Evolutionary conservation across 371 early-diverging fungal species (phyloP), one percentile per base, ranked within the genome.

Genomic region (Mortierella sp.): DNA sequence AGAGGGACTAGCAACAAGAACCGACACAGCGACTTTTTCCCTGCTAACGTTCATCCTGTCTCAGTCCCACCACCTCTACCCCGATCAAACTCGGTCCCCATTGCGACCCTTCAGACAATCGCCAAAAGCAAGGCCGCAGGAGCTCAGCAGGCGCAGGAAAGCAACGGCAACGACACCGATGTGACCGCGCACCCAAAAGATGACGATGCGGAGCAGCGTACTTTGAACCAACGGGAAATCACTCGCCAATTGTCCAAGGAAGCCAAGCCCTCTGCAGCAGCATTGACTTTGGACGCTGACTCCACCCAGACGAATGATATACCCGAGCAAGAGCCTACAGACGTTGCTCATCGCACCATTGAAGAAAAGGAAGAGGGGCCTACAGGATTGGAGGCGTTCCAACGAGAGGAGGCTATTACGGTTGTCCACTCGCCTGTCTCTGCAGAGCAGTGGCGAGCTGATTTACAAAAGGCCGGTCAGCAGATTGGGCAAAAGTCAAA

Each of bases 21-120:
- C 58, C 71, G 84, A 78, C 84, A 80, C 46, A 83, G 81, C 56
- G 83, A 86, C 71, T 84, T 78, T 35, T 84, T 84, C 71, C 84
- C 84, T 4, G 56, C 81, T 43, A 54, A 55, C 38, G 60, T 32
- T n/a, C 71, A 77, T 41, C 46, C 70, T 0, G 55, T 60, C 3
- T 71, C 75, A 6, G 51, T 21, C 51, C 77, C 79, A 29, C 79
- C 81, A 6, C 76, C 79, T 18, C 54, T 84, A 49, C 72, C 79
- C 11, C 56, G 86, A 70, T 82, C 86, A 54, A 82, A 79, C 63
- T 86, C 86, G 65, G 86, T 82, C 18, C 86, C 86, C 1, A 65
- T 76, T 8, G 51, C 56, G 0, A 79, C 86, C n/a, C 60, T 82
- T 14, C 77, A 79, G 4, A 68, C 73, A 43, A 35, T 79, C 27